Conservation (phyloP, 169 alveolate species). For the Eimeria falciformis region DNA sequence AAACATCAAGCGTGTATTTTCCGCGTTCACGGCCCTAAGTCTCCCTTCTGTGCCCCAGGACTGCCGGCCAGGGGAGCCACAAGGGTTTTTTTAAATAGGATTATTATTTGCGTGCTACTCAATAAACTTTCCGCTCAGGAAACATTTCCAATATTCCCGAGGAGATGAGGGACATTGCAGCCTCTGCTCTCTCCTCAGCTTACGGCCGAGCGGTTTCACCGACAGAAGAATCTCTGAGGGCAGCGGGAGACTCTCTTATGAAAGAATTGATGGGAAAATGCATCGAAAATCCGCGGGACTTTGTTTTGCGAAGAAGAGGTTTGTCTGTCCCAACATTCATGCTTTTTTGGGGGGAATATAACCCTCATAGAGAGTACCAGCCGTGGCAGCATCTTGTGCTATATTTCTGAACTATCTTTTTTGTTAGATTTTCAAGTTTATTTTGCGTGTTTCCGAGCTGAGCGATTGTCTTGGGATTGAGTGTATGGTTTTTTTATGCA, state of each 20-base stretch:
- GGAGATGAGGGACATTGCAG: conserved; percentile 4
- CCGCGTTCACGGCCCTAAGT: no score
- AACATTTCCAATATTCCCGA: neutral
- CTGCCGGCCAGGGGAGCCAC: neutral
- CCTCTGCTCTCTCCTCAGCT: neutral
- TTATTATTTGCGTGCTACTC: neutral
- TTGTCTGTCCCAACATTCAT: no score
- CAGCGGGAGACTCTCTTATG: conserved; percentile 28
- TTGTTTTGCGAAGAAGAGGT: conserved; percentile 41
- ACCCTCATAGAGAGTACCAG: neutral
- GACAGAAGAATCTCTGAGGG: conserved; percentile 10
- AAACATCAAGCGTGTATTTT: no score
- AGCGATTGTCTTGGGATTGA: no score
- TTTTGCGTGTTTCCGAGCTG: no score
- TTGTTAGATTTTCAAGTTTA: no score
- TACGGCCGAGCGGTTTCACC: neutral
- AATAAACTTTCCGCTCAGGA: neutral
- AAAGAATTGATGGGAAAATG: neutral
- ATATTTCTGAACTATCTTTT: neutral
- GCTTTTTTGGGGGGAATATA: neutral
- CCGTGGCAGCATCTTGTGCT: neutral
- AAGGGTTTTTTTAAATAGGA: neutral
- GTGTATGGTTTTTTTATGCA: no score
- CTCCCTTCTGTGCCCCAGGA: no score
- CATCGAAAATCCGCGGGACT: conserved; percentile 24